Evolutionary conservation across 139 green algal species (phyloP).

Genomic region (Dunaliella primolecta): DNA sequence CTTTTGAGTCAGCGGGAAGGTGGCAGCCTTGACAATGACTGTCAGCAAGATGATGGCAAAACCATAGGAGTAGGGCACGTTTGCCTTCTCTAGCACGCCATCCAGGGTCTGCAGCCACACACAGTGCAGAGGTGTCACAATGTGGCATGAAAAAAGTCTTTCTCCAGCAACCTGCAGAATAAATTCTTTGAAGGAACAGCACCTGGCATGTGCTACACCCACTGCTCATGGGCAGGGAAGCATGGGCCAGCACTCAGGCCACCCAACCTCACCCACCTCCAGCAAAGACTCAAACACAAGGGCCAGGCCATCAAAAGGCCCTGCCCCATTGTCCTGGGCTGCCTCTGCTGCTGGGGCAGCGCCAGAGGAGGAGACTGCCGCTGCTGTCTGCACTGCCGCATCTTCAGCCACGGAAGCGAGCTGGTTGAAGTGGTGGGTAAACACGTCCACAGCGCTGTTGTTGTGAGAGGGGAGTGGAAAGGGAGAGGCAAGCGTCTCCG

Average conservation of each 20-base stretch:
- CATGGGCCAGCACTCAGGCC: not conserved
- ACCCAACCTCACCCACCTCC: conserved; percentile 41
- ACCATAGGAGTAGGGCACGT: conserved; percentile 67
- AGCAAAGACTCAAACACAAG: conserved; percentile 68
- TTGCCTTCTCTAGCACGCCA: conserved; percentile 48
- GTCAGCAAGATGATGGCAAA: conserved; percentile 81
- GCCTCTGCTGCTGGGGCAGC: conserved; percentile 16
- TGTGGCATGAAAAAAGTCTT: too few species aligned
- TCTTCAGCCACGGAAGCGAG: conserved; percentile 40
- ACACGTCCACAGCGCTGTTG: conserved; percentile 10
- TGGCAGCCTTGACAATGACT: conserved; percentile 60
- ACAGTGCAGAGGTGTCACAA: too few species aligned
- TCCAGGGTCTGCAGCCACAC: conserved; percentile 65
- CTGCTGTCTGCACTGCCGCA: conserved; percentile 6
- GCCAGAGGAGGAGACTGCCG: conserved; percentile 16
- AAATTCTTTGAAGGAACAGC: too few species aligned
- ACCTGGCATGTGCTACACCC: too few species aligned
- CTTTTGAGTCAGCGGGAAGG: conserved; percentile 70
- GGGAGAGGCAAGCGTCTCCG: too few species aligned
- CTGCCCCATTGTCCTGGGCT: conserved; percentile 34
- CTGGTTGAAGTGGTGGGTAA: conserved; percentile 18
- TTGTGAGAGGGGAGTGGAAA: not conserved
- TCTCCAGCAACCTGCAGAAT: too few species aligned
- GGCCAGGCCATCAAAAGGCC: conserved; percentile 69
- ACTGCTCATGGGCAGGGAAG: not conserved